These are phyloP conservation scores for Ogataea methanolica DNA, from an alignment of 805 yeast species.

Conservation along the genomic window DNA sequence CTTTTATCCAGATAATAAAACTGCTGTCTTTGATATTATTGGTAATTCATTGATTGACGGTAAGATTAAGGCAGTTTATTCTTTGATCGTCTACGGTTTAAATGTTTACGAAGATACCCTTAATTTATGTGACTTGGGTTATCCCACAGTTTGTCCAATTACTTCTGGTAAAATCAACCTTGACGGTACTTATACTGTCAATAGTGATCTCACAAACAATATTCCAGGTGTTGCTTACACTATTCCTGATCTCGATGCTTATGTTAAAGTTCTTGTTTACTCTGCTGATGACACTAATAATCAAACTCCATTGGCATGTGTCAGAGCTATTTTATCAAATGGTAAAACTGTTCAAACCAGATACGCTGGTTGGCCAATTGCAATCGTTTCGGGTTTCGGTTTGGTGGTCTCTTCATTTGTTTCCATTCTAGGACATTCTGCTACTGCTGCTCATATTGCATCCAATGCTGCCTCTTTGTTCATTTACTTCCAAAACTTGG, in stretches of 20 bases:
- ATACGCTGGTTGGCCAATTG: slow-evolving; percentile 94
- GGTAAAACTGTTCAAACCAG: slow-evolving; percentile 92
- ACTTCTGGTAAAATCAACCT: slow-evolving; percentile 83
- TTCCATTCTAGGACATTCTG: slow-evolving; percentile 82
- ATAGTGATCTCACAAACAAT: slow-evolving; percentile 36
- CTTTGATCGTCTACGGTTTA: slow-evolving; percentile 78
- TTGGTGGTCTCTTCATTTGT: slow-evolving; percentile 82
- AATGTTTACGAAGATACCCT: slow-evolving; percentile 50
- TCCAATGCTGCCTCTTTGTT: slow-evolving; percentile 90
- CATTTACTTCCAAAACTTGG: slow-evolving; percentile 89
- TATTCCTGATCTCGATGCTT: slow-evolving; percentile 92
- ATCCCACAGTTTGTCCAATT: slow-evolving; percentile 71
- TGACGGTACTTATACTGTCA: slow-evolving; percentile 36
- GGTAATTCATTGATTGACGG: slow-evolving; percentile 78
- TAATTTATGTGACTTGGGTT: slow-evolving; percentile 57
- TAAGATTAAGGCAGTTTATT: slow-evolving; percentile 59
- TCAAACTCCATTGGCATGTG: slow-evolving; percentile 72
- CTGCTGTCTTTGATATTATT: slow-evolving; percentile 62
- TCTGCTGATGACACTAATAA: slow-evolving; percentile 39
- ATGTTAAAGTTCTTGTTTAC: slow-evolving; percentile 70
- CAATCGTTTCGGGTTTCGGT: slow-evolving; percentile 85
- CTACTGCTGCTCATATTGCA: slow-evolving; percentile 96
- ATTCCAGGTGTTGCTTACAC: slow-evolving; percentile 86
- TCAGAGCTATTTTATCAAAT: slow-evolving; percentile 78
- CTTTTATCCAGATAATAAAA: slow-evolving; percentile 60